Evolutionary conservation across 1,139 yeast species (phyloP).

Genomic region (Maudiozyma humilis): DNA sequence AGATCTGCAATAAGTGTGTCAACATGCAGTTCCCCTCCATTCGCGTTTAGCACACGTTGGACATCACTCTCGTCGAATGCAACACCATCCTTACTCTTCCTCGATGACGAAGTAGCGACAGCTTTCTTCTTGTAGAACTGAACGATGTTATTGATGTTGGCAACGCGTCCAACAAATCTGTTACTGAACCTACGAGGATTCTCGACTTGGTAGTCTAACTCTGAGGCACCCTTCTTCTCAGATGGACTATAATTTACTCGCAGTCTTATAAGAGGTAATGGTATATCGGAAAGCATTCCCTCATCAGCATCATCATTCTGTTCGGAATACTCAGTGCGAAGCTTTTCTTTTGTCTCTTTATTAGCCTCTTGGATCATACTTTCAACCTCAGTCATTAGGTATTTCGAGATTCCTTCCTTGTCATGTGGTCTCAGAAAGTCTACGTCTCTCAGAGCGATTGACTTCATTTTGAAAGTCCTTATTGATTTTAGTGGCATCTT

Average conservation of each 20-base stretch:
- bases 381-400: slow-evolving; percentile 57
- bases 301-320: slow-evolving; percentile 16
- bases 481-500: slow-evolving; percentile 63
- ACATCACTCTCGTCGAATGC: slow-evolving; percentile 22
- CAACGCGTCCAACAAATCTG: slow-evolving; percentile 82
- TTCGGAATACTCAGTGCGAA: slow-evolving; percentile 23
- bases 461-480: slow-evolving; percentile 74
- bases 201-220: slow-evolving; percentile 71
- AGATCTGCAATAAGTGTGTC: slow-evolving; percentile 55
- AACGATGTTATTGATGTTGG: slow-evolving; percentile 80
- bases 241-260: slow-evolving; percentile 78
- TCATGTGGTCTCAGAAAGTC: slow-evolving; percentile 57
- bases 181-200: slow-evolving; percentile 85
- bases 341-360: slow-evolving; percentile 38
- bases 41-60: slow-evolving; percentile 15
- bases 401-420: slow-evolving; percentile 53
- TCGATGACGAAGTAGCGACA: slow-evolving; percentile 18
- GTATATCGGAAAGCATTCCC: slow-evolving; percentile 30
- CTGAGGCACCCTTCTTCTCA: slow-evolving; percentile 12
- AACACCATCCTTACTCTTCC: slow-evolving; percentile 21
- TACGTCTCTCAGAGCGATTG: slow-evolving; percentile 47
- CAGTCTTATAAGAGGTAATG: slow-evolving; percentile 72
- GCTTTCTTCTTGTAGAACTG: slow-evolving; percentile 49
- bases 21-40: slow-evolving; percentile 40
- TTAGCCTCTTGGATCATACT: slow-evolving; percentile 54